A percentile compares a stretch with the other conserved stretches of the same genome.
phyloP scores from a whole-genome alignment of 2,329 filamentous ascomycete species.

The Colletotrichum gigasporum region DNA sequence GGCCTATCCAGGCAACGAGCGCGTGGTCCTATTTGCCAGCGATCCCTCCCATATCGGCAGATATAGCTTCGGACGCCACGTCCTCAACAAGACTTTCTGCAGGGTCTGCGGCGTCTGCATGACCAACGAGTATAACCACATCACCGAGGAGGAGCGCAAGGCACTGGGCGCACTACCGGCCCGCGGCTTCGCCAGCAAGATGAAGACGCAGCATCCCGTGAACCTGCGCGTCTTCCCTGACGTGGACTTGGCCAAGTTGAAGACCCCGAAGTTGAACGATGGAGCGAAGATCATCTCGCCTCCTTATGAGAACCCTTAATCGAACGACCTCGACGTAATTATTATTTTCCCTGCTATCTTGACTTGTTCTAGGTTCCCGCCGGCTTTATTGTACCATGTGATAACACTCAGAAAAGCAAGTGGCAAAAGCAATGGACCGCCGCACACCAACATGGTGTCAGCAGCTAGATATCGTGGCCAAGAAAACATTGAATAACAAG shows the following conservation, averaged over 20 bases:
- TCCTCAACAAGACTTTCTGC: conserved; percentile 56
- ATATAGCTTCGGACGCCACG: conserved; percentile 48
- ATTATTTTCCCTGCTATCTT: no score
- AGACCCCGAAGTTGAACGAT: conserved; percentile 33
- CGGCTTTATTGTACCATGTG: no score
- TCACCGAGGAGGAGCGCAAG: conserved; percentile 47
- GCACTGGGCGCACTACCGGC: conserved; percentile 34
- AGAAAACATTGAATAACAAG: no score
- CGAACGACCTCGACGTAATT: background rate
- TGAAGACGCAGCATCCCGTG: conserved; percentile 38
- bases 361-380: no score
- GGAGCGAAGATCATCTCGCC: conserved; percentile 40
- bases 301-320: conserved; percentile 51
- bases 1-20: conserved; percentile 51
- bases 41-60: conserved; percentile 45
- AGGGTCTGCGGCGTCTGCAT: conserved; percentile 55
- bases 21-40: conserved; percentile 49
- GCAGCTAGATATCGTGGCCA: no score
- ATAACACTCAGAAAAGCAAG: no score
- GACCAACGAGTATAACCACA: conserved; percentile 40
- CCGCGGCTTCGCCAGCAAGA: background rate
- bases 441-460: no score
- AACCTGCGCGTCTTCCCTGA: conserved; percentile 51
- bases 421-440: no score
- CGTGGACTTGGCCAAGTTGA: conserved; percentile 44